These are phyloP conservation scores for Fragaria nilgerrensis DNA, from an alignment of 306 rosid species.

Conservation along the genomic window DNA sequence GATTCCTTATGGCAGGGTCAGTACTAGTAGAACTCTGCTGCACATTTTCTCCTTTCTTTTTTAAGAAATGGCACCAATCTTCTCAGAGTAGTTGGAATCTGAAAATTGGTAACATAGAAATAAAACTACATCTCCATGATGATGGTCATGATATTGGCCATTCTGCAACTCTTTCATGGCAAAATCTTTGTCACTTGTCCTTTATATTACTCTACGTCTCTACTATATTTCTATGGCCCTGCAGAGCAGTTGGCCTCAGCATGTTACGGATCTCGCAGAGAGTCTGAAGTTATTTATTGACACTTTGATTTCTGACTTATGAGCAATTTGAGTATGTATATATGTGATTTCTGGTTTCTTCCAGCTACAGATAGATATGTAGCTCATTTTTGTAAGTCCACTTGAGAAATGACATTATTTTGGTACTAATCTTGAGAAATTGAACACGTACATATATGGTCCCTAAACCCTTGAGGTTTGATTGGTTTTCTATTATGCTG, in stretches of 20 bases:
- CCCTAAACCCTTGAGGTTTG: not conserved
- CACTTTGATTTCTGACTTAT: not conserved
- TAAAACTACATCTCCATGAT: not conserved
- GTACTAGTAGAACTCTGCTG: not conserved
- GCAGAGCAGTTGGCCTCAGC: slow-evolving; percentile 4
- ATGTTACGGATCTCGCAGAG: not conserved
- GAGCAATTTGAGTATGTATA: not conserved
- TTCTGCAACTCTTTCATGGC: not conserved
- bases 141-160: not conserved
- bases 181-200: slow-evolving; percentile 6
- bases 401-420: not conserved
- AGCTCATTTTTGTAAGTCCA: not conserved
- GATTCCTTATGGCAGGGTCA: not conserved
- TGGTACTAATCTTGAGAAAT: not conserved
- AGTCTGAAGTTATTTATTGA: not conserved
- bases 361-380: not conserved
- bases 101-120: not conserved
- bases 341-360: not conserved
- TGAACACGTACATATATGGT: not conserved
- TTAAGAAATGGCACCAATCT: not conserved
- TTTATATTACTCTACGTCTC: not conserved
- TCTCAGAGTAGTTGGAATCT: not conserved
- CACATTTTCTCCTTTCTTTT: not conserved
- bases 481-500: not conserved
- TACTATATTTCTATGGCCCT: not conserved